phyloP scores from a whole-genome alignment of 192 early-diverging fungal species.

The Paraglomus occultum region DNA sequence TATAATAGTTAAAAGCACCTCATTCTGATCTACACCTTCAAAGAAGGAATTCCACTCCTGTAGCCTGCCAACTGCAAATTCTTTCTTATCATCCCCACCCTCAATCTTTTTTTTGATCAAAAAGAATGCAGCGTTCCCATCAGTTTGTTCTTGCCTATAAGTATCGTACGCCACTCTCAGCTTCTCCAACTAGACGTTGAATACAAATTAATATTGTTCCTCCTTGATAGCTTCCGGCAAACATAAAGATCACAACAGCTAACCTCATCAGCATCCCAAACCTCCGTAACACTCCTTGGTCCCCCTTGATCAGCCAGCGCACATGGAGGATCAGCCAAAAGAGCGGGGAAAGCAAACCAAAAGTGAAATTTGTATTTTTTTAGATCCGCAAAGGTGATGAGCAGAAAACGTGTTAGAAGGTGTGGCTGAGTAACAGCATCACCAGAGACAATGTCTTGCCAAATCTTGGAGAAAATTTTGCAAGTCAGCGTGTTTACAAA shows the following conservation, averaged over 20 bases:
- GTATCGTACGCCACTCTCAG: slow-evolving; percentile 6
- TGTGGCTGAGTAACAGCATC: slow-evolving; percentile 58
- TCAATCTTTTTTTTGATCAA: slow-evolving; percentile 23
- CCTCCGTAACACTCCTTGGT: slow-evolving; percentile 13
- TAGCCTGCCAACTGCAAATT: slow-evolving; percentile 42
- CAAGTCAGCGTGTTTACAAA: not conserved
- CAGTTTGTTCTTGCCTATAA: slow-evolving; percentile 16
- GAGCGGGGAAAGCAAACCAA: slow-evolving; percentile 93
- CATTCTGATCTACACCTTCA: slow-evolving; percentile 33
- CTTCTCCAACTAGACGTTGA: slow-evolving; percentile 1
- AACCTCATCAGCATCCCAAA: slow-evolving; percentile 22
- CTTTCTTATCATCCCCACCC: not conserved
- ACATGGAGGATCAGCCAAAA: slow-evolving; percentile 65
- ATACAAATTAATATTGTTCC: not conserved
- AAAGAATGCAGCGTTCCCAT: slow-evolving; percentile 40
- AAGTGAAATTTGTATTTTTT: slow-evolving; percentile 95
- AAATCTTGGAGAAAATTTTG: slow-evolving; percentile 51
- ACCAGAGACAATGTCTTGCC: slow-evolving; percentile 69
- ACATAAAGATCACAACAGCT: slow-evolving; percentile 14
- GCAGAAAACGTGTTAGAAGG: slow-evolving; percentile 68
- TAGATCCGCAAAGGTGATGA: slow-evolving; percentile 93
- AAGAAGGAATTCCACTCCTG: slow-evolving; percentile 59
- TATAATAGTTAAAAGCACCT: slow-evolving; percentile 28
- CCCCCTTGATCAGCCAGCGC: slow-evolving; percentile 35
- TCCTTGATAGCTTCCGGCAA: not conserved